These are phyloP conservation scores for Suhomyces ambrosiae DNA, from an alignment of 1,139 yeast genomes.

Conservation along the genomic window DNA sequence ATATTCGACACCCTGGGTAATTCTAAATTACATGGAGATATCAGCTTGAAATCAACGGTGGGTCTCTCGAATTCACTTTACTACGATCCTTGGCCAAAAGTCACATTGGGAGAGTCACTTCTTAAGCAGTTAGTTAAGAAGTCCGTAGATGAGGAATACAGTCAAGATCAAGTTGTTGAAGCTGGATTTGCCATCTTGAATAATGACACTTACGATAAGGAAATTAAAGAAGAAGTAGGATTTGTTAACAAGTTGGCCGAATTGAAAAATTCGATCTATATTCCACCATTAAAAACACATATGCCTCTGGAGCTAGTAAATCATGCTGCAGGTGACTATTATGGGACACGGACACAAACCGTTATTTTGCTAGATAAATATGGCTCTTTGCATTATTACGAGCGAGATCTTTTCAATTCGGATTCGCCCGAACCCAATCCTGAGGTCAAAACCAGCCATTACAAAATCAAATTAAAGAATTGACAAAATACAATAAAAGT, in stretches of 20 bases:
- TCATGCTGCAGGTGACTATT: constrained; percentile 49
- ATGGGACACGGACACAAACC: constrained; percentile 92
- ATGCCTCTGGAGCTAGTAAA: constrained; percentile 12
- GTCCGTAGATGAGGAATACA: constrained; percentile 23
- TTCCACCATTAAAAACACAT: constrained; percentile 58
- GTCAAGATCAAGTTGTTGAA: constrained; percentile 49
- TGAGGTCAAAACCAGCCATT: constrained; percentile 12
- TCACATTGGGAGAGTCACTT: constrained; percentile 50
- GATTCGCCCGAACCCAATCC: constrained; percentile 22
- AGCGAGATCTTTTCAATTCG: constrained; percentile 35
- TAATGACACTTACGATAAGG: constrained; percentile 40
- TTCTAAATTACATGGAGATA: constrained; percentile 17
- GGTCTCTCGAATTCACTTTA: constrained; percentile 68
- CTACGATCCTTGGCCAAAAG: constrained; percentile 75
- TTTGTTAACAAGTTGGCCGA: constrained; percentile 40
- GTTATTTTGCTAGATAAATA: constrained; percentile 59
- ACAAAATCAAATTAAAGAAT: constrained; percentile 8
- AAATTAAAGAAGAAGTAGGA: constrained; percentile 25
- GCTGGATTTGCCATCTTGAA: constrained; percentile 58
- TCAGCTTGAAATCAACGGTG: constrained; percentile 34
- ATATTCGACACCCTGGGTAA: constrained; percentile 18
- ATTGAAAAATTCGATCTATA: constrained; percentile 63
- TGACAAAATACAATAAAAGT: no score
- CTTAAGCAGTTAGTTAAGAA: constrained; percentile 42
- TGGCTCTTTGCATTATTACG: constrained; percentile 47